Base-by-base conservation (phyloP, 2,329 filamentous ascomycete genomes). In the Fonsecaea nubica region DNA sequence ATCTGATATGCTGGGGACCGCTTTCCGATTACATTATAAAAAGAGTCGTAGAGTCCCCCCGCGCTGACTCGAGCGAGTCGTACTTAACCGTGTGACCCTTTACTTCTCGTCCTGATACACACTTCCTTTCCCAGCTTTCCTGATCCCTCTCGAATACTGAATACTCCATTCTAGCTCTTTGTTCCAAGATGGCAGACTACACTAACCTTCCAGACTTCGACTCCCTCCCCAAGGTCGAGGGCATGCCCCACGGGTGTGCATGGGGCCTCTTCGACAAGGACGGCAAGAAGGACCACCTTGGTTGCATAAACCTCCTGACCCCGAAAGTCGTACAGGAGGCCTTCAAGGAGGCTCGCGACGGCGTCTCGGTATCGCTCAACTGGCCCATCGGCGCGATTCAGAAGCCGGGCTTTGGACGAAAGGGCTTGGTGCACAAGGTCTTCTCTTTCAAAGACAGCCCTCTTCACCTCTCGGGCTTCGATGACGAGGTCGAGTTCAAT, bases 251-350 rank as follows among this genome's bases (percentile, higher is more conserved):
- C 33, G 71, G 71, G 35, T 86, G 86, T 63, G 83, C 85, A 7
- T 87, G 85, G 85, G 84, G 84, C 0, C 77, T 86, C 8, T 87
- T 84, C 67, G 83, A 85, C 74, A 80, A 80, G 59, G 78, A 82
- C 61, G 85, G 84, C 5, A 74, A 79, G 6, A 70, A 78, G 3
- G 87, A 89, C 74, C 79, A 87, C 75, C 79, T 90, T 1, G 88
- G 87, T 9, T 85, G 84, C 30, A 75, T 90, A 21, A 89, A 90
- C 74, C 81, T 86, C 33, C 80, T 89, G 13, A 88, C 85, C 0
- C 80, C 86, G 59, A 78, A 82, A 62, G 76, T 84, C 18, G 84
- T 88, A 21, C 80, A 80, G 10, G 78, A 80, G 40, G 83, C 85
- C 1, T 84, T 6, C 87, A 88, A 45, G 35, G 85, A 87, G 70